phyloP scores from a whole-genome alignment of 805 yeast genomes.

The Wickerhamomyces tratensis region DNA sequence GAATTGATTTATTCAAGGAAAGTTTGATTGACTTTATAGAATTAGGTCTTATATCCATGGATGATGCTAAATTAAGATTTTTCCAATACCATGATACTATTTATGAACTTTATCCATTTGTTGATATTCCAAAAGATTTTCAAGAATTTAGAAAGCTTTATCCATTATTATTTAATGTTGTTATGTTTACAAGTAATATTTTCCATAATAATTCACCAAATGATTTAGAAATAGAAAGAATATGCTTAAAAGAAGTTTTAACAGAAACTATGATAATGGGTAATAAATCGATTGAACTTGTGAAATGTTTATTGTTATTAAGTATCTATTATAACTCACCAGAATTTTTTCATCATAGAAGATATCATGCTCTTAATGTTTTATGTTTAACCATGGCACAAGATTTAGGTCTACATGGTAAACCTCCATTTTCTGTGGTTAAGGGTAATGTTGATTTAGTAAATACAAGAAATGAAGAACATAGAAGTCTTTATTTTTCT shows the following conservation, averaged over 20 bases:
- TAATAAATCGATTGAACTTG: constrained; percentile 55
- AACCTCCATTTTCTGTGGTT: constrained; percentile 30
- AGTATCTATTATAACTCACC: constrained; percentile 80
- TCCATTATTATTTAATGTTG: constrained; percentile 55
- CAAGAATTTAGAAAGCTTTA: constrained; percentile 37
- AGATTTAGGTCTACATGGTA: constrained; percentile 65
- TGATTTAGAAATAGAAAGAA: constrained; percentile 40
- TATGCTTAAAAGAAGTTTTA: constrained; percentile 39
- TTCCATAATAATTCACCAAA: constrained; percentile 28
- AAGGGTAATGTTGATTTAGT: constrained; percentile 11
- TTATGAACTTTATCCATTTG: constrained; percentile 42
- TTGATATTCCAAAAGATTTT: constrained; percentile 37
- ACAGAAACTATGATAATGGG: constrained; percentile 63
- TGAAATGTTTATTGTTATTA: constrained; percentile 51
- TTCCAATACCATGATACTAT: constrained; percentile 37
- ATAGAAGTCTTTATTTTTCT: constrained; percentile 41
- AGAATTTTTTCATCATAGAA: constrained; percentile 69
- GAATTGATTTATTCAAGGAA: constrained; percentile 10
- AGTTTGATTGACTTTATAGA: constrained; percentile 39
- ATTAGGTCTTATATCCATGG: constrained; percentile 43
- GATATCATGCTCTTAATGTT: constrained; percentile 60
- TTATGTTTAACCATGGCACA: constrained; percentile 60
- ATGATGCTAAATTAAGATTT: constrained; percentile 50
- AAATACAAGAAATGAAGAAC: constrained; percentile 31
- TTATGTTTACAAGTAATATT: constrained; percentile 53